Evolutionary conservation across 2,329 filamentous ascomycete species (phyloP).

Genomic region (Bisporella sp.): DNA sequence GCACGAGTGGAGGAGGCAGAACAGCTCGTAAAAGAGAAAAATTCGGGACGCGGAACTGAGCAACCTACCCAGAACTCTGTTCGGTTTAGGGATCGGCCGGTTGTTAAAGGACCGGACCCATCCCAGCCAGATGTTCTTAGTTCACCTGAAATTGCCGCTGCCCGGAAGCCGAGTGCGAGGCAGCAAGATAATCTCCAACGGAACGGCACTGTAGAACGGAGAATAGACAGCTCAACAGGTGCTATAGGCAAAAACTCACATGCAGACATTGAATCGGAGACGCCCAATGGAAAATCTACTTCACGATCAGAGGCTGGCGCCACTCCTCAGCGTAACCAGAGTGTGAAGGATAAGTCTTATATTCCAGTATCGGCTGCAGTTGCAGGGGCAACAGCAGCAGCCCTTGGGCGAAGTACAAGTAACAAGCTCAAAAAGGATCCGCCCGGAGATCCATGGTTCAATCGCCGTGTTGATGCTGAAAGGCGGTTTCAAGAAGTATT

Average conservation of each 20-base stretch:
- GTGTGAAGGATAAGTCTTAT: slow-evolving; percentile 52
- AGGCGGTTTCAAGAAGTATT: slow-evolving; percentile 28
- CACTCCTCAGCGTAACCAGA: slow-evolving; percentile 44
- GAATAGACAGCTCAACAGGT: too few species aligned
- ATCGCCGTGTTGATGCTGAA: slow-evolving; percentile 36
- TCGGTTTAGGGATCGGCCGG: slow-evolving; percentile 24
- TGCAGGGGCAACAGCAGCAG: slow-evolving; percentile 24
- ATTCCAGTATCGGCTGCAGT: slow-evolving; percentile 22
- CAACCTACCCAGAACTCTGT: slow-evolving; percentile 22
- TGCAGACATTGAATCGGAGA: slow-evolving; percentile 6
- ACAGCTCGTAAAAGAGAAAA: slow-evolving; percentile 54
- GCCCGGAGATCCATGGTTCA: slow-evolving; percentile 43
- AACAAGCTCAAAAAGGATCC: slow-evolving; percentile 54
- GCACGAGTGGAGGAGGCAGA: slow-evolving; percentile 80
- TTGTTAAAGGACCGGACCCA: slow-evolving; percentile 18
- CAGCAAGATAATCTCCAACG: slow-evolving; percentile 30
- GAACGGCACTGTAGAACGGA: slow-evolving; percentile 24
- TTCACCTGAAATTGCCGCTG: slow-evolving; percentile 24
- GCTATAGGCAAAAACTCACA: slow-evolving; percentile 12
- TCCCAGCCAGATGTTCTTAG: slow-evolving; percentile 17
- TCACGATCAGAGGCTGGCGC: slow-evolving; percentile 3
- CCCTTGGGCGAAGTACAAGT: slow-evolving; percentile 42
- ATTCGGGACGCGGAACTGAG: slow-evolving; percentile 22
- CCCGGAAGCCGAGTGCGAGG: slow-evolving; percentile 26
- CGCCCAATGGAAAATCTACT: slow-evolving; percentile 8